Evolutionary conservation across 345 rosid species (phyloP).

Genomic region (Eucalyptus dawsonii): DNA sequence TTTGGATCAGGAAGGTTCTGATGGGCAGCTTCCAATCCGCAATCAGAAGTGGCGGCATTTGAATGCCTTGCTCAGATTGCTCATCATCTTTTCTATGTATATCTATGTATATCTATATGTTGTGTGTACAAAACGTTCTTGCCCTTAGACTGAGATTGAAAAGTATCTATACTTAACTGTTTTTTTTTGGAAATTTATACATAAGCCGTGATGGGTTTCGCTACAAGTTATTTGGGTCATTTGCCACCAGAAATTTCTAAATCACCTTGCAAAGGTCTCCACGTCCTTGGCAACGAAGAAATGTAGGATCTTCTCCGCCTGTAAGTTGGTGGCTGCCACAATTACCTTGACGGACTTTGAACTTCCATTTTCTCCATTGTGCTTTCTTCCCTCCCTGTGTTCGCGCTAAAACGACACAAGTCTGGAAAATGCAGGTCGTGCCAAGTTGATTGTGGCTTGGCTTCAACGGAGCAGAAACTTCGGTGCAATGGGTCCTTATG

Average conservation of each 20-base stretch:
- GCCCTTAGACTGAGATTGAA: neutral
- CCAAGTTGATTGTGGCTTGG: too few species aligned
- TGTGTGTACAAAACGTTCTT: neutral
- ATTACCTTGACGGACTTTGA: neutral
- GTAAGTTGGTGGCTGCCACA: neutral
- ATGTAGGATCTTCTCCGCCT: neutral
- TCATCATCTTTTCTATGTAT: neutral
- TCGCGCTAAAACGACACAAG: too few species aligned
- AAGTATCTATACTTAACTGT: neutral
- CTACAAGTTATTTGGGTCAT: neutral
- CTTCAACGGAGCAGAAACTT: too few species aligned
- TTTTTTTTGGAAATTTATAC: too few species aligned
- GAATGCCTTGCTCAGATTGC: neutral
- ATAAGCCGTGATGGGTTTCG: neutral
- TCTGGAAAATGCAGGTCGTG: too few species aligned
- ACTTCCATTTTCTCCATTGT: neutral
- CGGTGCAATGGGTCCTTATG: too few species aligned
- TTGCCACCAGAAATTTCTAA: neutral
- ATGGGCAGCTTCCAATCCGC: neutral
- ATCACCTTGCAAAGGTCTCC: too few species aligned
- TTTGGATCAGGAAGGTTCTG: neutral
- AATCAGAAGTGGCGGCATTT: neutral
- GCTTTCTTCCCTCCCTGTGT: neutral
- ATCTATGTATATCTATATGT: neutral
- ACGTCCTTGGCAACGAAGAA: neutral